A percentile compares a stretch with the other conserved stretches of the same genome.
These are phyloP conservation scores for Umbelopsis sp. DNA, from an alignment of 192 early-diverging fungal genomes.

Conservation along the genomic window DNA sequence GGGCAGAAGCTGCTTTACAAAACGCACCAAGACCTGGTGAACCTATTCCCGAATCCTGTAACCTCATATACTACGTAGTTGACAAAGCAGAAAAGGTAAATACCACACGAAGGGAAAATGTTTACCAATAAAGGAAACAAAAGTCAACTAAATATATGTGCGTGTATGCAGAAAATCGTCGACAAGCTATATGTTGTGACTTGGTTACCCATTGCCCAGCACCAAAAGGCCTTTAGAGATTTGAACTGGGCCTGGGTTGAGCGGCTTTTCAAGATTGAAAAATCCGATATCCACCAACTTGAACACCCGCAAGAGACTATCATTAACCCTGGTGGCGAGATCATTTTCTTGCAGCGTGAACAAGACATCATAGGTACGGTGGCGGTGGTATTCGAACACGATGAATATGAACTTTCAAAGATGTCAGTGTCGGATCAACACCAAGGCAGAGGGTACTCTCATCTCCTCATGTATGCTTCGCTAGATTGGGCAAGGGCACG, in stretches of 20 bases:
- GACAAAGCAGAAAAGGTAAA: slow-evolving; percentile 8
- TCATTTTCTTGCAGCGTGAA: background rate
- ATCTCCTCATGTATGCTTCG: background rate
- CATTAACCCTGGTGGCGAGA: slow-evolving; percentile 6
- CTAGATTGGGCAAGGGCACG: background rate
- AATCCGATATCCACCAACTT: background rate
- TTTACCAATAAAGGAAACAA: background rate
- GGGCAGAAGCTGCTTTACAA: background rate
- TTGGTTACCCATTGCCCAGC: background rate
- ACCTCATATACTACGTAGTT: background rate
- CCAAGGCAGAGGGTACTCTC: slow-evolving; percentile 14
- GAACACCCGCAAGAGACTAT: background rate
- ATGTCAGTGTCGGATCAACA: slow-evolving; percentile 7
- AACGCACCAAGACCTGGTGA: background rate
- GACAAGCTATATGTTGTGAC: background rate
- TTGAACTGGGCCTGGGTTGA: slow-evolving; percentile 5
- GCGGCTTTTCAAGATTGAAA: slow-evolving; percentile 7
- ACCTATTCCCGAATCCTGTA: background rate
- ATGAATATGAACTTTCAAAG: slow-evolving; percentile 13
- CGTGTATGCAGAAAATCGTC: background rate
- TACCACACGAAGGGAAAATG: background rate
- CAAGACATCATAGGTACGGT: background rate
- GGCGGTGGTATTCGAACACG: slow-evolving; percentile 3
- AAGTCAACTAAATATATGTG: background rate
- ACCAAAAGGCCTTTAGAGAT: slow-evolving; percentile 3